Evolutionary conservation across 2,329 filamentous ascomycete species (phyloP), one percentile per base, ranked within the genome.

Genomic region (Aspergillus sp.): DNA sequence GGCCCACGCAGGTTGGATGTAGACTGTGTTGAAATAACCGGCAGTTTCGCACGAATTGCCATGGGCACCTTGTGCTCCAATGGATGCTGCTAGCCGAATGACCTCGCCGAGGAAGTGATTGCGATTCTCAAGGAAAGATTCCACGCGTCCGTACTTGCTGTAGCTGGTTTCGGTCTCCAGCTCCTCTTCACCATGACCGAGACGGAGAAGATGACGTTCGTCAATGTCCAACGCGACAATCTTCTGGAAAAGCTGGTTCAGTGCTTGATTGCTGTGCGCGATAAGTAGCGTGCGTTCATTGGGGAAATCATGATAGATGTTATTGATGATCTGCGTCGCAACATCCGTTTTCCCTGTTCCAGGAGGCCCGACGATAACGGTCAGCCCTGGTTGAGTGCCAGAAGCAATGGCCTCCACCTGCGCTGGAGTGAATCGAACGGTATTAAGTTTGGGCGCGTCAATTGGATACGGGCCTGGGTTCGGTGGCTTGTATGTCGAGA

Each of bases 341-440:
- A 99, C 95, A 77, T 99, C 95, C n/a, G 95, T 99, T 81, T 99
- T 99, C 64, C 96, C 95, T 6, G 95, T 99, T 57, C 95, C 95
- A 7, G 95, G 95, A 57, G 95, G 95, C 1, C 95, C 95, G 63
- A 99, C 91, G 67, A 99, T 90, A 51, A 99, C 86, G 1, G 94
- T 97, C 54, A 99, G 83, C 19, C 96, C 95, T 38, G 95, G 94
- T 70, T 99, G 96, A 6, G 91, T 93, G 19, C 95, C 95, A 42
- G 94, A 97, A 62, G 90, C 88, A 70, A 99, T 95, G 25, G 95
- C 95, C 74, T 98, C 91, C 27, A 96, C 85, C 76, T 98, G 95
- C 39, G 90, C 87, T 36, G 94, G 87, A 4, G 95, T 99, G 72
- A 98, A 99, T 30, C 92, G 90, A 54, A 98, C 86, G 44, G 81